Percentiles rank a stretch among this genome's conserved stretches.
phyloP scores from a whole-genome alignment of 306 rosid species.

The Vachellia collinsii region DNA sequence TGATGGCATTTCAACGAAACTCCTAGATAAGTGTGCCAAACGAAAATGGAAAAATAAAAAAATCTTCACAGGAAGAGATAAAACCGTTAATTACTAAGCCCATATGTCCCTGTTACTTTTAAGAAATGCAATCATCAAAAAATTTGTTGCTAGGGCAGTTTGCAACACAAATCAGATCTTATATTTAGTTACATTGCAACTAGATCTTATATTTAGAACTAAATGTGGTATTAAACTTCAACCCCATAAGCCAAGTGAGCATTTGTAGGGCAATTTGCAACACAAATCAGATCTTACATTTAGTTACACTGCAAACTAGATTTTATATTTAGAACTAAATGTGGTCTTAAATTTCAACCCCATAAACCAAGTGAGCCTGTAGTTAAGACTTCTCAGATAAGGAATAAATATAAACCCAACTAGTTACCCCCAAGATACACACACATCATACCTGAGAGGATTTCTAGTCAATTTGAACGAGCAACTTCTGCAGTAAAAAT shows the following conservation, averaged over 20 bases:
- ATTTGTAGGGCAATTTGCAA: too few species aligned
- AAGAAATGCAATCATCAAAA: too few species aligned
- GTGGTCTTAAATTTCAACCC: too few species aligned
- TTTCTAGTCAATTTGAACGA: slow-evolving; percentile 59
- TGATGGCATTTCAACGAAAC: slow-evolving; percentile 92
- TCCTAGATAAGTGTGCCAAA: slow-evolving; percentile 46
- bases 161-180: too few species aligned
- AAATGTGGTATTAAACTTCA: too few species aligned
- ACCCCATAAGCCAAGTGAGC: not conserved
- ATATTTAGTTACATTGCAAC: too few species aligned
- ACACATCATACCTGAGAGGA: slow-evolving; percentile 59
- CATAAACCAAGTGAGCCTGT: not conserved
- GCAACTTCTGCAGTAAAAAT: slow-evolving; percentile 77
- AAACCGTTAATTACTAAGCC: not conserved
- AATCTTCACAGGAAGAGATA: not conserved
- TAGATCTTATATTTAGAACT: too few species aligned
- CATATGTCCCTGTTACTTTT: too few species aligned
- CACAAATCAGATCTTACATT: too few species aligned
- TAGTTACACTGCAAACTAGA: too few species aligned
- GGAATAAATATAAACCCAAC: not conserved
- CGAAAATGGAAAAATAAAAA: slow-evolving; percentile 18
- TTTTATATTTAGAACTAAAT: too few species aligned
- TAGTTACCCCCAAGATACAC: not conserved
- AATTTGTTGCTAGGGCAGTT: too few species aligned
- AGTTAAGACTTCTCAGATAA: not conserved